These are phyloP conservation scores for Alternaria brassicae DNA, from an alignment of 2,329 filamentous ascomycete species.

Conservation along the genomic window DNA sequence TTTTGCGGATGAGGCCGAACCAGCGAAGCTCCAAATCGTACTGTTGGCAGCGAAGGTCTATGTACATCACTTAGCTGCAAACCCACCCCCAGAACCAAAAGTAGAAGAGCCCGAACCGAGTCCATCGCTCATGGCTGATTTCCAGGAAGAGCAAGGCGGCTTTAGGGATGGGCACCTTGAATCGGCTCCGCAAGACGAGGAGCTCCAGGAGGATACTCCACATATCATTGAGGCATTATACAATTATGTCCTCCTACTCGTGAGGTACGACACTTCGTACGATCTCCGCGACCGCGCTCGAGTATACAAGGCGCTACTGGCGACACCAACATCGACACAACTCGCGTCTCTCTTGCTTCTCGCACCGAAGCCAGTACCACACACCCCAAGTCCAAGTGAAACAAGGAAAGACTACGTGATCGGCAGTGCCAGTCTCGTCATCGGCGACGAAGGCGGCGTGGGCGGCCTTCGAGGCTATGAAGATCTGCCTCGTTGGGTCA, in stretches of 20 bases:
- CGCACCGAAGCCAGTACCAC: constrained; percentile 91
- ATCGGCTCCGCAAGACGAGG: constrained; percentile 11
- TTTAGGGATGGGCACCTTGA: constrained; percentile 41
- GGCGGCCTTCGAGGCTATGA: constrained; percentile 78
- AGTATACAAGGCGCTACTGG: constrained; percentile 84
- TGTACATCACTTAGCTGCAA: constrained; percentile 80
- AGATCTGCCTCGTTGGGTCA: constrained; percentile 85
- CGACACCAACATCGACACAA: constrained; percentile 75
- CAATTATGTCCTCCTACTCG: constrained; percentile 83
- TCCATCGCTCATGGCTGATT: constrained; percentile 35
- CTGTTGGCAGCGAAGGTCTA: constrained; percentile 96
- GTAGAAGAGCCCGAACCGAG: constrained; percentile 36
- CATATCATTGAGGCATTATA: constrained; percentile 81
- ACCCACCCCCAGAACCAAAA: constrained; percentile 53
- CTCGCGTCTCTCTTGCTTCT: constrained; percentile 89
- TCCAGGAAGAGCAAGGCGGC: constrained; percentile 47
- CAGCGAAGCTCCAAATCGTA: constrained; percentile 89
- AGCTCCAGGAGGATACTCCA: constrained; percentile 49
- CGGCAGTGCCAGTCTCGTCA: constrained; percentile 83
- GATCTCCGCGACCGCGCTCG: constrained; percentile 91
- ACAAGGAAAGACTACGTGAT: constrained; percentile 77
- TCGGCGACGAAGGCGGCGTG: constrained; percentile 76
- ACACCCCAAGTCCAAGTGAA: constrained; percentile 88
- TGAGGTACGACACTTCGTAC: constrained; percentile 92
- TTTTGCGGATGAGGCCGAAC: constrained; percentile 83